Evolutionary conservation across 1,139 yeast species (phyloP).

Genomic region (Taphrina betulina): DNA sequence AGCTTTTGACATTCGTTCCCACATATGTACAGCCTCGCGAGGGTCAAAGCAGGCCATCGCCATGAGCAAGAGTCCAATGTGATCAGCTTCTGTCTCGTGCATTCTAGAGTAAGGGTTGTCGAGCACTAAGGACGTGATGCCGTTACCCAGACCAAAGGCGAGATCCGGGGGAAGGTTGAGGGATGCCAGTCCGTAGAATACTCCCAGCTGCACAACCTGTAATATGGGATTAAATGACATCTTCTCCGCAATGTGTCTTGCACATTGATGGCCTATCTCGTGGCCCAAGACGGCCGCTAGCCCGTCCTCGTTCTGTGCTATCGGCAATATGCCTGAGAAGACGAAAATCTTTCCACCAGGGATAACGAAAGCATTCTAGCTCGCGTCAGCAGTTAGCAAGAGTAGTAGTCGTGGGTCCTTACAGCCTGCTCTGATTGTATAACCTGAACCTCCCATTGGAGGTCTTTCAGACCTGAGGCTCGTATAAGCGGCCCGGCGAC

Average conservation of each 20-base stretch:
- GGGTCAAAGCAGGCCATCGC: slow-evolving; percentile 85
- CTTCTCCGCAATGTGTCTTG: slow-evolving; percentile 86
- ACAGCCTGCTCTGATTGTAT: slow-evolving; percentile 74
- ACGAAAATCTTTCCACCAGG: slow-evolving; percentile 97
- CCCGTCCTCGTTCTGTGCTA: slow-evolving; percentile 81
- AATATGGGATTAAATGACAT: slow-evolving; percentile 42
- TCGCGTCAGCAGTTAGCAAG: too few species aligned
- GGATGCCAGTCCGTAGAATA: slow-evolving; percentile 46
- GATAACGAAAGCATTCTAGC: slow-evolving; percentile 89
- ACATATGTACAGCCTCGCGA: slow-evolving; percentile 65
- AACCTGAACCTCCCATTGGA: slow-evolving; percentile 81
- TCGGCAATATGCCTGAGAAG: slow-evolving; percentile 71
- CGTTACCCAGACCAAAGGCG: slow-evolving; percentile 40
- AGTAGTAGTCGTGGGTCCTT: too few species aligned
- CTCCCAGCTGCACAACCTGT: slow-evolving; percentile 18
- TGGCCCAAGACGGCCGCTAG: slow-evolving; percentile 90
- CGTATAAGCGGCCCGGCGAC: slow-evolving; percentile 64
- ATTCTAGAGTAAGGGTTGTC: slow-evolving; percentile 83
- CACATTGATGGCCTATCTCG: slow-evolving; percentile 84
- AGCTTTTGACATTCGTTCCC: slow-evolving; percentile 75
- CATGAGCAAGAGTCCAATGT: slow-evolving; percentile 89
- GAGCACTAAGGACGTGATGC: slow-evolving; percentile 59
- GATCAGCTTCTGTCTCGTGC: slow-evolving; percentile 95
- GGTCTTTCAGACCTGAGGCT: slow-evolving; percentile 46
- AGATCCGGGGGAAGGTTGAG: slow-evolving; percentile 50